Base-by-base conservation (phyloP, 2,329 filamentous ascomycete species). In the Botrytis deweyae region DNA sequence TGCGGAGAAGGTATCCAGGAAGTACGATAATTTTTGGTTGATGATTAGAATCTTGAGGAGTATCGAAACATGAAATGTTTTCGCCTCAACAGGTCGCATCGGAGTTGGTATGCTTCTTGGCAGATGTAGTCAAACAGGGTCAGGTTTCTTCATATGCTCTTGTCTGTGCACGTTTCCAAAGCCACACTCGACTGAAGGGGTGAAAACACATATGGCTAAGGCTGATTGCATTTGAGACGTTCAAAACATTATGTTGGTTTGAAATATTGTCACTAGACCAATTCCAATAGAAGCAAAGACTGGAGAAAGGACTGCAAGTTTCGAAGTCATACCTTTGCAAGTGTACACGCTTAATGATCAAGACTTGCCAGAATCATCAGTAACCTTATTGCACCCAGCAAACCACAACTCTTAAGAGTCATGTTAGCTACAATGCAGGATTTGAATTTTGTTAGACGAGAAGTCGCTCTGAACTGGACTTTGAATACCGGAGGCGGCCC, bases 131-230 rank as follows among this genome's bases (percentile, higher is more conserved):
- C 62, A 72, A 74, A 74, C 73, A 58, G 44, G 55, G 44, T 46
- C 70, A 58, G 5, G 40, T 74, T 63, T 74, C 52, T 65, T 72
- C 33, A 44, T 36, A 22, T 42, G n/a, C 7, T 25, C 42, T 52
- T 38, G 73, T 69, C 69, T 68, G 73, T 74, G 73, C 70, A 22
- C 55, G 69, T 72, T 72, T 67, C 62, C n/a, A 63, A 74, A 67
- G 63, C 62, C 70, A 67, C 62, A 61, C n/a, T 52, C 46, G 22
- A 72, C 22, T 33, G 49, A 36, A 67, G 46, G 46, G 29, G 42
- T 61, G 29, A 25, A 59, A n/a, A 61, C 36, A 25, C 6, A 44
- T 33, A 52, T 33, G 38, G 36, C 20, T 20, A 67, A 44, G 20
- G 38, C 64, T 52, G 61, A 42, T 55, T 16, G 2, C 18, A 29